Base-by-base conservation (phyloP, 768 basidiomycete genomes). In the Mycena rosella region DNA sequence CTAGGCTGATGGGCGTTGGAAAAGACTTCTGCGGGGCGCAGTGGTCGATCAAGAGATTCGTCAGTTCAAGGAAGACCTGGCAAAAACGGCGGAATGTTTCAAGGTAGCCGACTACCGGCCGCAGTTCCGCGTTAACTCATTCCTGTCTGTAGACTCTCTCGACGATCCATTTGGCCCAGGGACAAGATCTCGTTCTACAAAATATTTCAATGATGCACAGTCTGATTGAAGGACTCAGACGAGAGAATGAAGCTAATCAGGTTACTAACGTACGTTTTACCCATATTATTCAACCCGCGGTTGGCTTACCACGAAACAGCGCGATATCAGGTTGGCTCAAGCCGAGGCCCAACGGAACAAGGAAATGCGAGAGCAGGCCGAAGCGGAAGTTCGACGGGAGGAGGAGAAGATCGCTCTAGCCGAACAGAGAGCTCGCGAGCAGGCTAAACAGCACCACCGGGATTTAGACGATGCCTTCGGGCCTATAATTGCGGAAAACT, bases 401-500 rank as follows among this genome's bases (percentile, higher is more conserved):
- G 44, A 45, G 18, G 44, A 45, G 32, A 34, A 11, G 32, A 11
- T 34, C 32, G 32, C 32, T 34, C 32, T 34, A 3, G 49, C 49
- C 26, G 49, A 51, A 51, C 49, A 20, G 27, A 51, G 29, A n/a
- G n/a, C n/a, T n/a, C n/a, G n/a, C n/a, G n/a, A n/a, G n/a, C n/a
- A 32, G 30, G 18, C 32, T 18, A 30, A 52, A n/a, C 17, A n/a
- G 20, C 51, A 52, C 10, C 51, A 30, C 51, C 51, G 17, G 17
- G 51, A 32, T 17, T 34, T 52, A 32, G 51, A 52, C 32, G 51
- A 52, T 20, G 51, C 51, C 51, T 52, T 52, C 30, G 32, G 32
- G 14, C 51, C 51, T 18, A 8, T 32, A n/a, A 52, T 52, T 34
- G 51, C 51, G 30, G 51, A 30, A 32, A 52, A 52, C 51, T 32